Percentiles rank a stretch among this genome's conserved stretches.
phyloP scores from a whole-genome alignment of 2,329 filamentous ascomycete genomes.

The Trichoderma semiorbis region DNA sequence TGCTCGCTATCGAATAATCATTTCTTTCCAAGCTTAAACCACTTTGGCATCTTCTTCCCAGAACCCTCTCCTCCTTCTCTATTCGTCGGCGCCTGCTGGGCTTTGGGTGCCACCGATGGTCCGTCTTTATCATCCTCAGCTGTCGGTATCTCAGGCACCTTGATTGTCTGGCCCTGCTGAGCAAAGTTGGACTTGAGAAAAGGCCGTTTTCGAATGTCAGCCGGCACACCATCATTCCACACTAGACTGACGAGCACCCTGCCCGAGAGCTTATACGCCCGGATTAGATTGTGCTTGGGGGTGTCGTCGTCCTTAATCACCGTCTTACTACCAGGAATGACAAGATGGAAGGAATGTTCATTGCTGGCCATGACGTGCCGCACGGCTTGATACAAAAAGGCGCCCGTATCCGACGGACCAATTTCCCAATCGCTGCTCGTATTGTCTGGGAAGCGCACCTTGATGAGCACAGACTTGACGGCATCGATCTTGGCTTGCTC shows the following conservation, averaged over 20 bases:
- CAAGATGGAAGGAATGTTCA: slow-evolving; percentile 67
- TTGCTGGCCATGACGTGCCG: slow-evolving; percentile 64
- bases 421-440: slow-evolving; percentile 73
- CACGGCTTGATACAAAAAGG: slow-evolving; percentile 71
- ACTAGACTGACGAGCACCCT: slow-evolving; percentile 71
- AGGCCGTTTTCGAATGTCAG: slow-evolving; percentile 50
- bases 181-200: slow-evolving; percentile 59
- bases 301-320: slow-evolving; percentile 46
- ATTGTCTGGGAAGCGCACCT: slow-evolving; percentile 85
- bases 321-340: slow-evolving; percentile 55
- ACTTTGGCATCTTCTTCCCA: slow-evolving; percentile 59
- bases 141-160: slow-evolving; percentile 55
- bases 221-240: slow-evolving; percentile 65
- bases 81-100: slow-evolving; percentile 34
- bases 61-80: slow-evolving; percentile 39
- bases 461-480: slow-evolving; percentile 67
- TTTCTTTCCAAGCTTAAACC: slow-evolving; percentile 73
- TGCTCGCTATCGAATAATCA: slow-evolving; percentile 29
- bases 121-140: slow-evolving; percentile 37
- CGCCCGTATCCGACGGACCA: slow-evolving; percentile 63
- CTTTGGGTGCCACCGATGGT: slow-evolving; percentile 22
- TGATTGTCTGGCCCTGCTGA: slow-evolving; percentile 62
- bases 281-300: slow-evolving; percentile 59
- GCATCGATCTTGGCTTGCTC: slow-evolving; percentile 63
- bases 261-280: slow-evolving; percentile 66